Conservation (phyloP, 306 rosid species). For the Trifolium fragiferum region DNA sequence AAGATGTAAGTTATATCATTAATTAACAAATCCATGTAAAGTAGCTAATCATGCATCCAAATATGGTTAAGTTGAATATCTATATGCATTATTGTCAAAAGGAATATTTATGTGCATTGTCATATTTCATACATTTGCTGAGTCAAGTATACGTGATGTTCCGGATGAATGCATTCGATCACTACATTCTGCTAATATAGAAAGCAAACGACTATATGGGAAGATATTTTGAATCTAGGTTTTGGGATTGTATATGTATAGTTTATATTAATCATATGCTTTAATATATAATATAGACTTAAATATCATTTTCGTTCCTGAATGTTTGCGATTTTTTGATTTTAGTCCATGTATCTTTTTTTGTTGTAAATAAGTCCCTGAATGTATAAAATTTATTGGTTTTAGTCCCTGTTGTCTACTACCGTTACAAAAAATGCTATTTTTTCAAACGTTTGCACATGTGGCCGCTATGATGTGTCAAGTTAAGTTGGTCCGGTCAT, state of each 20-base stretch:
- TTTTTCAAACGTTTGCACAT: too few relatives aligned
- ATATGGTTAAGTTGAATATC: neutral
- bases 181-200: neutral
- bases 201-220: neutral
- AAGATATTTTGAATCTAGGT: neutral
- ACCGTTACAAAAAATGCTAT: too few relatives aligned
- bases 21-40: neutral
- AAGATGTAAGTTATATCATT: neutral
- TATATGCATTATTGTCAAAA: neutral
- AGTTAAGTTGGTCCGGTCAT: too few relatives aligned
- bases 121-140: neutral
- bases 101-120: conserved; percentile 1
- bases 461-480: too few relatives aligned
- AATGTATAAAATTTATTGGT: too few relatives aligned
- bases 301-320: too few relatives aligned
- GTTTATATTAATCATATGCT: too few relatives aligned
- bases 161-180: neutral
- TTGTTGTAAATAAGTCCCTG: too few relatives aligned
- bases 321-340: too few relatives aligned
- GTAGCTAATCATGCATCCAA: neutral
- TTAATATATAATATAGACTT: too few relatives aligned
- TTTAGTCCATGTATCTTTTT: too few relatives aligned
- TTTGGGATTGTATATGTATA: neutral
- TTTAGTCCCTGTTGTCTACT: too few relatives aligned
- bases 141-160: neutral